Base-by-base conservation (phyloP, 2,329 filamentous ascomycete species). In the Torrubiella hemipterigena region DNA sequence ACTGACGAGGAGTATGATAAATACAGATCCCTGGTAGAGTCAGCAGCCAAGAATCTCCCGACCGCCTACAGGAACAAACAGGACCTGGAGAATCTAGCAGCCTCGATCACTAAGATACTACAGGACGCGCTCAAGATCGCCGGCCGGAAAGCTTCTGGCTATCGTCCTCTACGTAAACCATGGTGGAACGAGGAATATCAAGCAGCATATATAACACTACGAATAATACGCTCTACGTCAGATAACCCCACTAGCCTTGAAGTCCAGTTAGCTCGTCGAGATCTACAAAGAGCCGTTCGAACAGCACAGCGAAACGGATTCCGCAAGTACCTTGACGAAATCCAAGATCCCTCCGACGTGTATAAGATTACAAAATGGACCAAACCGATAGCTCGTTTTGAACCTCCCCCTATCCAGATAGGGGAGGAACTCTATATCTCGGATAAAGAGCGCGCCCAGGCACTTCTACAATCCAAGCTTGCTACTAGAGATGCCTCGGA, bases 361-460 rank as follows among this genome's bases (percentile, higher is more conserved):
- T 33, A 29, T n/a, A 33, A 33, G 12, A 13, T 14, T 7, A 33
- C 27, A 16, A 19, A 22, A 6, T 33, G 32, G 32, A 15, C 30
- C 1, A 33, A 33, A 7, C 32, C 32, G 15, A 19, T 26, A 13
- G 20, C 23, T 6, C 26, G 20, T 5, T 15, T 33, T 18, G 17
- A 12, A 18, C 21, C 32, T 8, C 32, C 32, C 2, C 27, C 27
- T 0, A 33, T 33, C 12, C 12, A 14, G 17, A 17, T 30, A 4
- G 32, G 17, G 20, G 32, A 17, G 15, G 6, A 15, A 17, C 18
- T 30, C 11, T 33, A 21, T 21, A 24, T 27, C 3, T 29, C 19
- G 7, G 26, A 33, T 10, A 33, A 38, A 14, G 40, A 43, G 11
- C 41, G 42, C 25, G 37, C 40, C 2, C 33, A 36, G 19, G 38